A percentile compares a stretch with the other conserved stretches of the same genome.
Evolutionary conservation across 2,329 filamentous ascomycete species (phyloP).

Genomic region (Penicillium sclerotigenum): DNA sequence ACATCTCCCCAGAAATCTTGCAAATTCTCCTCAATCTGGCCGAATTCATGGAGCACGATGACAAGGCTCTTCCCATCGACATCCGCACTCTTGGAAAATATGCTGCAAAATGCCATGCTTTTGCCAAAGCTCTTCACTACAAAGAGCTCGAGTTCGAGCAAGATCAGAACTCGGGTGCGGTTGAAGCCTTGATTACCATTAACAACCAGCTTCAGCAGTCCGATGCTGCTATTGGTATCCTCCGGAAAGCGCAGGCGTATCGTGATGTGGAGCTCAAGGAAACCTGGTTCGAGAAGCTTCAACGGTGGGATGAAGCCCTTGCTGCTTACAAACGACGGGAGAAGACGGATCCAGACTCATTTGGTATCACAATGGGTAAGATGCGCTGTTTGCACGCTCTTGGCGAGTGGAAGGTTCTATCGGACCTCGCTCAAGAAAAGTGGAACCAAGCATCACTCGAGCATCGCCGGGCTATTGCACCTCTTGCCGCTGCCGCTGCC

Average conservation of each 20-base stretch:
- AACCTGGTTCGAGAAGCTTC: conserved; percentile 98
- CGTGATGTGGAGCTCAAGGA: conserved; percentile 94
- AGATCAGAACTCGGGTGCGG: conserved; percentile 90
- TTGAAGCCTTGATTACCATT: conserved; percentile 97
- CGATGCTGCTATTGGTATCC: conserved; percentile 94
- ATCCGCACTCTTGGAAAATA: conserved; percentile 92
- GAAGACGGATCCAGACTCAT: conserved; percentile 67
- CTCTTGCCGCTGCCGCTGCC: conserved; percentile 88
- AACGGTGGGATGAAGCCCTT: conserved; percentile 96
- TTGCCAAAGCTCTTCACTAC: conserved; percentile 96
- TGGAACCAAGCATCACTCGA: conserved; percentile 89
- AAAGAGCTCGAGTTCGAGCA: conserved; percentile 98
- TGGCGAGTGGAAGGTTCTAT: conserved; percentile 94
- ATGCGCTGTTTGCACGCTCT: conserved; percentile 97
- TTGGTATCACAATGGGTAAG: conserved; percentile 98
- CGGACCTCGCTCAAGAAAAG: conserved; percentile 82
- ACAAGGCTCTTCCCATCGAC: conserved; percentile 96
- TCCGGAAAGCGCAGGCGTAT: conserved; percentile 92
- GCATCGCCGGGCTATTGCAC: conserved; percentile 85
- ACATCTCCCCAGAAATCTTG: conserved; percentile 92
- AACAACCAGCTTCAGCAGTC: conserved; percentile 99
- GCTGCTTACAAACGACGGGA: conserved; percentile 89
- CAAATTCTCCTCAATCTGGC: conserved; percentile 92
- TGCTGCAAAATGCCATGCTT: conserved; percentile 93
- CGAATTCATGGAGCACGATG: conserved; percentile 99